These are phyloP conservation scores for Cytospora mali DNA, from an alignment of 2,329 filamentous ascomycete genomes.

Conservation along the genomic window DNA sequence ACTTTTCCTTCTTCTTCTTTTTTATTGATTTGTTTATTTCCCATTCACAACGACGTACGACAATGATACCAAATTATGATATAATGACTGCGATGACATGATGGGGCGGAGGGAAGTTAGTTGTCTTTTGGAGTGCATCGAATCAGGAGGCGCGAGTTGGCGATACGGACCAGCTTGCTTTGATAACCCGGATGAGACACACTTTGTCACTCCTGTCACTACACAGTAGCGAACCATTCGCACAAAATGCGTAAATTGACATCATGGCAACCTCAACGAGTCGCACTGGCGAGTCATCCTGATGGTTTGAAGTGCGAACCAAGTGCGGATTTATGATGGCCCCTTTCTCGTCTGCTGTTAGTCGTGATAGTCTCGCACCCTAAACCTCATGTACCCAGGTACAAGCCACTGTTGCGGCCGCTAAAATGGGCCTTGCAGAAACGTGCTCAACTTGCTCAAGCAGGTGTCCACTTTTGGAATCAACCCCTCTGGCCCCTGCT, in stretches of 20 bases:
- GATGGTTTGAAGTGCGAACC: background rate
- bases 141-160: too few relatives aligned
- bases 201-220: background rate
- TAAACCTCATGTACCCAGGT: background rate
- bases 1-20: too few relatives aligned
- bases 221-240: background rate
- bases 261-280: background rate
- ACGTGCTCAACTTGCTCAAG: constrained; percentile 8
- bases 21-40: too few relatives aligned
- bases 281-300: too few relatives aligned
- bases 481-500: background rate
- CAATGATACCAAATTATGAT: background rate
- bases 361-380: background rate
- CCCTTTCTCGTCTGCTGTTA: background rate
- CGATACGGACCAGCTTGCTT: too few relatives aligned
- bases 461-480: background rate
- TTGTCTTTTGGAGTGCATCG: too few relatives aligned
- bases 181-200: too few relatives aligned
- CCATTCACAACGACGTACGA: constrained; percentile 16
- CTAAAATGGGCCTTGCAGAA: constrained; percentile 22
- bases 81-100: background rate
- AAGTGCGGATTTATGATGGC: background rate
- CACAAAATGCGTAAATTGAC: background rate
- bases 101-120: background rate
- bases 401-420: constrained; percentile 22